phyloP scores from a whole-genome alignment of 1,284 basidiomycete species.

The Ganoderma lingzhi region DNA sequence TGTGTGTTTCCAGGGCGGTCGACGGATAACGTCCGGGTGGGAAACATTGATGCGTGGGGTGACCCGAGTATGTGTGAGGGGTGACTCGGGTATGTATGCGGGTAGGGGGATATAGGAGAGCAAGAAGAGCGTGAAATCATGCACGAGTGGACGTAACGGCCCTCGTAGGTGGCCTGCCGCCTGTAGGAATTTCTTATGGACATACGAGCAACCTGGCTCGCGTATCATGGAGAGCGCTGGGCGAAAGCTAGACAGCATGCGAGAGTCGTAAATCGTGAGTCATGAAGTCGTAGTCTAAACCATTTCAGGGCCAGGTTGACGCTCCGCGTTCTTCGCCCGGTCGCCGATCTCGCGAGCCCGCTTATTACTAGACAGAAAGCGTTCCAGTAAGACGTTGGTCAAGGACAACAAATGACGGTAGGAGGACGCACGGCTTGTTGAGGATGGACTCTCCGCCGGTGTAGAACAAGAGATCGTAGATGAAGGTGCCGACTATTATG shows the following conservation, averaged over 20 bases:
- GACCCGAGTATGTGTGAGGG: not conserved
- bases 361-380: constrained; percentile 25
- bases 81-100: not conserved
- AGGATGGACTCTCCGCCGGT: constrained; percentile 61
- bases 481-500: constrained; percentile 51
- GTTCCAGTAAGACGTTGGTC: too few relatives aligned
- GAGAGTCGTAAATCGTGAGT: constrained; percentile 7
- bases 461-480: constrained; percentile 63
- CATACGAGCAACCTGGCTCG: not conserved
- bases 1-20: not conserved
- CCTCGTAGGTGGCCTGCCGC: not conserved
- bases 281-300: constrained; percentile 6
- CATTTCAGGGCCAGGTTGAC: constrained; percentile 24
- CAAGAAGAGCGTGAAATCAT: not conserved
- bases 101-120: not conserved
- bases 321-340: constrained; percentile 30
- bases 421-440: constrained; percentile 55
- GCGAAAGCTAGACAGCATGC: constrained; percentile 5
- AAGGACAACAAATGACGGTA: not conserved
- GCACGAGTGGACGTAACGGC: too few relatives aligned
- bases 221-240: not conserved
- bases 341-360: constrained; percentile 32
- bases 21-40: not conserved
- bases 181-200: not conserved
- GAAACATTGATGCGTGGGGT: not conserved